Conservation (phyloP, 2,329 filamentous ascomycete genomes). For the Cladophialophora yegresii region DNA sequence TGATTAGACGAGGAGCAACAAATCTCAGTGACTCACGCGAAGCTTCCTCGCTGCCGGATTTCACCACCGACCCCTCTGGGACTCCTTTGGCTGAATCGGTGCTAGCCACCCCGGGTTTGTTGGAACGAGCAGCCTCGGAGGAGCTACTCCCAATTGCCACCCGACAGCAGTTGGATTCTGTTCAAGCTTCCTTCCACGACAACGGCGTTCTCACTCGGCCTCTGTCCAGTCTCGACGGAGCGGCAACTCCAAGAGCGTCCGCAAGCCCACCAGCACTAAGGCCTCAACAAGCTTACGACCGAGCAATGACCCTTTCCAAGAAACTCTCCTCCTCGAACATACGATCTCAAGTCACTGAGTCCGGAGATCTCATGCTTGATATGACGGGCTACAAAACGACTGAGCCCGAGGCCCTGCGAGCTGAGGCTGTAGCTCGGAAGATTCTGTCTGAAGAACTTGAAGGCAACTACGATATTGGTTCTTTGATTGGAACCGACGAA, state of each 20-base stretch:
- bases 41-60: slow-evolving; percentile 17
- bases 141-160: slow-evolving; percentile 53
- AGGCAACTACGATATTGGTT: slow-evolving; percentile 93
- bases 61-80: slow-evolving; percentile 19
- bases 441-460: slow-evolving; percentile 91
- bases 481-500: slow-evolving; percentile 91
- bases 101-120: slow-evolving; percentile 39
- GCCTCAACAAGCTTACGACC: slow-evolving; percentile 73
- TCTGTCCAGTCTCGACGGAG: slow-evolving; percentile 23
- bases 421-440: slow-evolving; percentile 89
- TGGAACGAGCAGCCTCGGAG: slow-evolving; percentile 58
- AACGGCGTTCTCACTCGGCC: slow-evolving; percentile 22
- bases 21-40: slow-evolving; percentile 21
- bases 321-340: slow-evolving; percentile 90
- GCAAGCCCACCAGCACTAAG: slow-evolving; percentile 75
- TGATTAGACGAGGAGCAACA: slow-evolving; percentile 28
- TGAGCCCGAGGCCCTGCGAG: slow-evolving; percentile 86
- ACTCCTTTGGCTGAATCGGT: slow-evolving; percentile 14
- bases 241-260: slow-evolving; percentile 47
- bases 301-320: slow-evolving; percentile 81
- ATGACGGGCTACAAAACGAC: slow-evolving; percentile 97
- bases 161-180: slow-evolving; percentile 35
- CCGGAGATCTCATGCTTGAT: slow-evolving; percentile 93
- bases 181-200: slow-evolving; percentile 25
- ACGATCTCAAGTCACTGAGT: slow-evolving; percentile 85